Conservation (phyloP, 1,139 yeast genomes). For the Sugiyamaella novakii region DNA sequence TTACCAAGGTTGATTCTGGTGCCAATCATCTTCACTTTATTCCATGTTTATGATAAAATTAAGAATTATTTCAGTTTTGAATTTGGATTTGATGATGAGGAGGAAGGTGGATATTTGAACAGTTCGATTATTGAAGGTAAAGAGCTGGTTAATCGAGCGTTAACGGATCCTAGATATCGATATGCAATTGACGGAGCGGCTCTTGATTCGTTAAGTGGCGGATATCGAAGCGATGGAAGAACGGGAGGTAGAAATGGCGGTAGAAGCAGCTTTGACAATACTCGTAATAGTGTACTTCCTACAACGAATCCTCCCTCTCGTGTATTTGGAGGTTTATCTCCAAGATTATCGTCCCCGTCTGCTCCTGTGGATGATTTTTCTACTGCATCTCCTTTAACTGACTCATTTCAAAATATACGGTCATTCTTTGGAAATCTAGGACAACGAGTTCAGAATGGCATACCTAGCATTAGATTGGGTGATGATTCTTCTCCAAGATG, state of each 20-base stretch:
- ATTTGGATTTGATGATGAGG: slow-evolving; percentile 52
- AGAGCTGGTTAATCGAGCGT: slow-evolving; percentile 41
- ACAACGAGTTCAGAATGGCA: slow-evolving; percentile 28
- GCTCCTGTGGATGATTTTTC: neutral
- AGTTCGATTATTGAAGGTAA: slow-evolving; percentile 42
- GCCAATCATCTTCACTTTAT: slow-evolving; percentile 64
- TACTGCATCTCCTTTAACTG: slow-evolving; percentile 10
- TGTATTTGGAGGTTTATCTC: neutral
- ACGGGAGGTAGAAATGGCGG: neutral
- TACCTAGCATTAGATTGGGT: slow-evolving; percentile 13
- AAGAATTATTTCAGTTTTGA: slow-evolving; percentile 58
- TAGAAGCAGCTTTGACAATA: neutral
- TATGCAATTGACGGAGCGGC: slow-evolving; percentile 29
- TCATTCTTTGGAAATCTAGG: slow-evolving; percentile 30
- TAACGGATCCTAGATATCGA: slow-evolving; percentile 37
- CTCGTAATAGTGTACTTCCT: neutral
- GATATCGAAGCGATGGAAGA: neutral
- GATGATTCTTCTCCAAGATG: slow-evolving; percentile 1
- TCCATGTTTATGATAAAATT: slow-evolving; percentile 68
- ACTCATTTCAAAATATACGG: slow-evolving; percentile 19
- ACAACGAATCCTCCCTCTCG: neutral
- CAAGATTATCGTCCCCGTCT: neutral
- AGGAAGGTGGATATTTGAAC: slow-evolving; percentile 37
- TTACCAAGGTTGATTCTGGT: slow-evolving; percentile 71
- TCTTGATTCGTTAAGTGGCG: slow-evolving; percentile 4